These are phyloP conservation scores for Pyrenophora tritici-repentis DNA, from an alignment of 2,329 filamentous ascomycete genomes.

Conservation along the genomic window DNA sequence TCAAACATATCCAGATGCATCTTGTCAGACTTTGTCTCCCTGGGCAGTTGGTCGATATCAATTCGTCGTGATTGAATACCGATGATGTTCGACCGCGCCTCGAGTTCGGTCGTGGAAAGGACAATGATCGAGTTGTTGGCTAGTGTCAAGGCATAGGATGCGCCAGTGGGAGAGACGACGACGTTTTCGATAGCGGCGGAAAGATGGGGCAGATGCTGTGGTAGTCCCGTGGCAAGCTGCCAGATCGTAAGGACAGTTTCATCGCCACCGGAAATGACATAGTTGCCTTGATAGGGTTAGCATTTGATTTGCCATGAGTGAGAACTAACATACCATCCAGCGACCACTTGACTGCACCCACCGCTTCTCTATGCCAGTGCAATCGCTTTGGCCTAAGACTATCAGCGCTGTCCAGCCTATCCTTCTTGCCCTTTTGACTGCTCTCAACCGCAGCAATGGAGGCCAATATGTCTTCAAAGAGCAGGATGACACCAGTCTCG, in stretches of 20 bases:
- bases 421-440: constrained; percentile 32
- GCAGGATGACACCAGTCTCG: constrained; percentile 73
- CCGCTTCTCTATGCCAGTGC: constrained; percentile 89
- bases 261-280: constrained; percentile 88
- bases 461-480: constrained; percentile 76
- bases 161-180: constrained; percentile 76
- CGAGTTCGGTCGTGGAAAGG: constrained; percentile 85
- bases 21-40: constrained; percentile 24
- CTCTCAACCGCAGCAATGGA: constrained; percentile 58
- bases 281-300: constrained; percentile 67
- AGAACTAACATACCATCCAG: constrained; percentile 69
- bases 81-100: constrained; percentile 80
- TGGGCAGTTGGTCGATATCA: constrained; percentile 33
- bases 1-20: constrained; percentile 28
- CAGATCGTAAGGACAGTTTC: constrained; percentile 90
- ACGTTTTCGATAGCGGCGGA: constrained; percentile 84
- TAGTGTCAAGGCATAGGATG: constrained; percentile 81
- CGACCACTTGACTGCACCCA: constrained; percentile 89
- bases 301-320: constrained; percentile 3
- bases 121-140: constrained; percentile 93
- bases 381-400: constrained; percentile 64
- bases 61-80: constrained; percentile 68
- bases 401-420: constrained; percentile 41
- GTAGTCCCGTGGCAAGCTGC: constrained; percentile 86
- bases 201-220: constrained; percentile 87